Evolutionary conservation across 2,329 filamentous ascomycete species (phyloP), one percentile per base, ranked within the genome.

Genomic region (Paraphaeosphaeria sporulosa): DNA sequence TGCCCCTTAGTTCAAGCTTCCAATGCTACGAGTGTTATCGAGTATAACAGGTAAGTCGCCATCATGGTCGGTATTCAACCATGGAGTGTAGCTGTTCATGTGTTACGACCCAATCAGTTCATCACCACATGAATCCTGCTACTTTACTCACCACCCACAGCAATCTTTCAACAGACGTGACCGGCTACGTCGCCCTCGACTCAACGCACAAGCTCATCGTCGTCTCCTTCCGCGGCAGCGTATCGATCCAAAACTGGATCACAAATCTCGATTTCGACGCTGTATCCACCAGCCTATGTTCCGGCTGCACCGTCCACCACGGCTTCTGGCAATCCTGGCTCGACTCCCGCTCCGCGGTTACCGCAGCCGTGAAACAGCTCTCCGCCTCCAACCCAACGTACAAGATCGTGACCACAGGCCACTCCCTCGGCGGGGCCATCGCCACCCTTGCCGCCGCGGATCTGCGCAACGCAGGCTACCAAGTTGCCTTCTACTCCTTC

Each of bases 401-500:
- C 79, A 68, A 71, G 34, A 73, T 90, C 68, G 71, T 87, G n/a
- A 74, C 84, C 25, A 87, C 87, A 0, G 90, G 90, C 38, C 89
- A 92, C 80, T 90, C 88, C 8, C 85, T 92, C 2, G 90, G 90
- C 54, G 90, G 81, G 27, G 88, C 88, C 13, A 80, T 92, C 7
- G 87, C 85, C 40, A 86, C 86, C 1, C 75, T 92, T 12, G 88
- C 83, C 0, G 86, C 83, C 0, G 85, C 84, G 0, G 80, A 86
- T 69, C 77, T 76, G 36, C 69, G 75, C 1, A 74, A 71, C 27
- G 19, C 49, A 3, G 73, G 72, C 4, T 61, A 70, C 27, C 57
- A 21, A 0, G 68, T 70, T 1, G 65, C 69, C 0, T 50, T 76
- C 9, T 90, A 88, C 80, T 87, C 85, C 1, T 92, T 84, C 76